Evolutionary conservation across 1,139 yeast species (phyloP).

Genomic region (Nakaseomyces glabratus): DNA sequence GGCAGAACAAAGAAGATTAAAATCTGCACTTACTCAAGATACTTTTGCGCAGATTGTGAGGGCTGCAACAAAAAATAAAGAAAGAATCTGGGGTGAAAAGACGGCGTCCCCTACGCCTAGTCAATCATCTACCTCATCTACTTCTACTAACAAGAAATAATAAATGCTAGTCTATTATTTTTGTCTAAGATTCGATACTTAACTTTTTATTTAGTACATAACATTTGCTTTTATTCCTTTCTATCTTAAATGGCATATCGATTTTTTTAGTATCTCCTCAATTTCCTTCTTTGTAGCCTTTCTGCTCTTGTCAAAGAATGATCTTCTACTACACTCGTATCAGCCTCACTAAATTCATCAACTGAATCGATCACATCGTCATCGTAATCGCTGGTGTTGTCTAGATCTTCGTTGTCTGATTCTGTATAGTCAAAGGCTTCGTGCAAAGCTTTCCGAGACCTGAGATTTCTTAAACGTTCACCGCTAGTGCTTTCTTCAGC

Average conservation of each 20-base stretch:
- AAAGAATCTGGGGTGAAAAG: slow-evolving; percentile 29
- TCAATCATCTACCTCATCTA: not conserved
- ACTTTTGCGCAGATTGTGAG: slow-evolving; percentile 68
- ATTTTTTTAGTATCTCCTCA: slow-evolving; percentile 4
- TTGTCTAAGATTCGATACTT: too few relatives aligned
- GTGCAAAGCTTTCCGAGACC: slow-evolving; percentile 15
- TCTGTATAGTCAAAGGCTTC: slow-evolving; percentile 9
- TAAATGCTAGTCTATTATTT: too few relatives aligned
- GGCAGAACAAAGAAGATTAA: slow-evolving; percentile 18
- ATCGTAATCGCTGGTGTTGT: slow-evolving; percentile 12
- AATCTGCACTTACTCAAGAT: slow-evolving; percentile 34
- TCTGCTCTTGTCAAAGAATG: slow-evolving; percentile 4
- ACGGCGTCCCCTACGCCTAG: slow-evolving; percentile 4
- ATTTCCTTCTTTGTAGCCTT: slow-evolving; percentile 5
- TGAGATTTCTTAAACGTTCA: not conserved
- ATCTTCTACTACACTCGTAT: not conserved
- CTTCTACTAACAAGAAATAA: slow-evolving; percentile 1
- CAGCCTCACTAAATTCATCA: slow-evolving; percentile 9
- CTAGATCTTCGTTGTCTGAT: slow-evolving; percentile 12
- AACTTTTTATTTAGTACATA: too few relatives aligned
- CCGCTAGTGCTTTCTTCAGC: not conserved
- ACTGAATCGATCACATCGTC: slow-evolving; percentile 9
- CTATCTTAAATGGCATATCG: too few relatives aligned
- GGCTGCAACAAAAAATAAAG: slow-evolving; percentile 62
- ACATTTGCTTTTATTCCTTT: too few relatives aligned